These are phyloP conservation scores for Margaritispora aquatica DNA, from an alignment of 495 filamentous ascomycete species.

Conservation along the genomic window DNA sequence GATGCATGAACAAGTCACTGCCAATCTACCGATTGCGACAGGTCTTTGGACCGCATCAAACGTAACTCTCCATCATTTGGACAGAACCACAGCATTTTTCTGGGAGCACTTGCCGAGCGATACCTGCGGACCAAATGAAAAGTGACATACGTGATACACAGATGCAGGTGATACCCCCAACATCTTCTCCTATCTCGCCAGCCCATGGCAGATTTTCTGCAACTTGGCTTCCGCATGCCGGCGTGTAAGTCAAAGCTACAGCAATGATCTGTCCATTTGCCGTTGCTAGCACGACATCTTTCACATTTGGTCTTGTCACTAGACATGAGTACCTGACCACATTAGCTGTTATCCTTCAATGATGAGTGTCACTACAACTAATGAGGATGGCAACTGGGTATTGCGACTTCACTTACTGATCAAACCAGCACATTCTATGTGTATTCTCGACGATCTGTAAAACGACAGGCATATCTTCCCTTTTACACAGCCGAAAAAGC, in stretches of 20 bases:
- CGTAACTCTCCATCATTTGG: too few relatives aligned
- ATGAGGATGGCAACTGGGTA: neutral
- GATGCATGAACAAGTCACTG: too few relatives aligned
- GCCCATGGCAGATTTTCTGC: constrained; percentile 56
- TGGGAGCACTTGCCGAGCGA: neutral
- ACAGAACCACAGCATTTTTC: neutral
- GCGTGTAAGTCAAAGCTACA: constrained; percentile 48
- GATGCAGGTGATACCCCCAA: constrained; percentile 56
- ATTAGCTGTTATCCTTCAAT: neutral
- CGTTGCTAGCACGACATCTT: constrained; percentile 43
- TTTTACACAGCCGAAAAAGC: constrained; percentile 43
- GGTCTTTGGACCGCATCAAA: too few relatives aligned
- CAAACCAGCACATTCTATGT: constrained; percentile 44
- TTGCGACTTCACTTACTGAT: constrained; percentile 30
- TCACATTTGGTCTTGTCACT: constrained; percentile 36
- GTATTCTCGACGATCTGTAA: constrained; percentile 46
- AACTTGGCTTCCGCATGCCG: constrained; percentile 42
- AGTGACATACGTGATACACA: constrained; percentile 44
- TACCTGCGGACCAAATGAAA: neutral
- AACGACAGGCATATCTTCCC: constrained; percentile 45
- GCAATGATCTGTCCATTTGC: constrained; percentile 43
- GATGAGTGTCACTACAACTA: neutral
- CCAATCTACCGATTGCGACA: too few relatives aligned
- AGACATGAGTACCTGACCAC: constrained; percentile 31
- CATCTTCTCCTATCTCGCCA: constrained; percentile 42